phyloP scores from a whole-genome alignment of 768 basidiomycete species.

The Nevesoporus exiguus region DNA sequence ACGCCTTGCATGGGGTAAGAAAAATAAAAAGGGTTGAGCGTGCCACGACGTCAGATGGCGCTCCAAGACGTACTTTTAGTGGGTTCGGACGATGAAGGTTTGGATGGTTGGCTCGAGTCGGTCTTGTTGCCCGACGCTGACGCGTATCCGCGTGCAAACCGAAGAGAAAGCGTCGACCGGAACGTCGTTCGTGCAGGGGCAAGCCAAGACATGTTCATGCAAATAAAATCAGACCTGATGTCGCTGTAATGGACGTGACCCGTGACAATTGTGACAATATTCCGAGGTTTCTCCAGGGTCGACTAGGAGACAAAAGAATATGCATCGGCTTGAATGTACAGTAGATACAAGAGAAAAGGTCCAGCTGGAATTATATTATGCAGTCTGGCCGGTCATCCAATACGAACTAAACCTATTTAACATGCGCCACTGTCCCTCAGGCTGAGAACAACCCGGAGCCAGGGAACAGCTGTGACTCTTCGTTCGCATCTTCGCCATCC shows the following conservation, averaged over 20 bases:
- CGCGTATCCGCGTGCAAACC: conserved; percentile 14
- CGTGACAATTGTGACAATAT: conserved; percentile 1
- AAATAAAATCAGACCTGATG: background rate
- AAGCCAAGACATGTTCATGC: conserved; percentile 20
- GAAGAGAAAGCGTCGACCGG: conserved; percentile 7
- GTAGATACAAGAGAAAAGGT: conserved; percentile 24
- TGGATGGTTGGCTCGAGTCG: background rate
- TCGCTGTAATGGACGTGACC: background rate
- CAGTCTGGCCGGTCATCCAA: conserved; percentile 9
- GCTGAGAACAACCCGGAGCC: conserved; percentile 41
- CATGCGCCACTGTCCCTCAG: background rate
- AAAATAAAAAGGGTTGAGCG: background rate
- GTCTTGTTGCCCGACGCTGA: conserved; percentile 5
- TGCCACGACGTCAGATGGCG: background rate
- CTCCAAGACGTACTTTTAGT: conserved; percentile 19
- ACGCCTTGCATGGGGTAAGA: conserved; percentile 6
- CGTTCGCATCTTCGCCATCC: conserved; percentile 23
- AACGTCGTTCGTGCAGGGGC: conserved; percentile 11
- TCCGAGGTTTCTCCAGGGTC: background rate
- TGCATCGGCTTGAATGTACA: conserved; percentile 7
- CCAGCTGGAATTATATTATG: conserved; percentile 7
- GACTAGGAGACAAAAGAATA: background rate
- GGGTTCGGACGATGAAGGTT: conserved; percentile 8
- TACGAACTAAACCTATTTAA: conserved; percentile 14
- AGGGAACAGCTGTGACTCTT: conserved; percentile 40